Evolutionary conservation across 2,329 filamentous ascomycete genomes (phyloP).

Genomic region (Neonectria magnoliae): DNA sequence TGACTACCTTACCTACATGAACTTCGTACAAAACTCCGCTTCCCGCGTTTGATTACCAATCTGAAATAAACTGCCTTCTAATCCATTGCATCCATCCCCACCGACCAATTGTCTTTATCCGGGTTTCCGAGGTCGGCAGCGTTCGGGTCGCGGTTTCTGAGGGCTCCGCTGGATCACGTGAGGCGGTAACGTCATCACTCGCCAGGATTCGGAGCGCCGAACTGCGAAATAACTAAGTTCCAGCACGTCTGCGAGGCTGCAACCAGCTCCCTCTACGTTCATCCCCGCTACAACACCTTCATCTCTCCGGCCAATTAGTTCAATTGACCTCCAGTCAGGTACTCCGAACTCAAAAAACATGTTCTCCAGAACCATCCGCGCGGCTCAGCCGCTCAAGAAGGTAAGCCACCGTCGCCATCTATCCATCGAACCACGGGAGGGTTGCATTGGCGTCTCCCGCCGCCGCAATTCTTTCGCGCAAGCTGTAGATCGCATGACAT

Average conservation of each 20-base stretch:
- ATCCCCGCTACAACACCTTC: conserved; percentile 27
- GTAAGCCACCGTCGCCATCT: conserved; percentile 52
- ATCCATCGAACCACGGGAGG: conserved; percentile 15
- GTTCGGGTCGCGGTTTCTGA: conserved; percentile 6
- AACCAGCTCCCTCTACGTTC: conserved; percentile 24
- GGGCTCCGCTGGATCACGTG: conserved; percentile 20
- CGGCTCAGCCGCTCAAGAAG: conserved; percentile 71
- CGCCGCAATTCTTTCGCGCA: neutral
- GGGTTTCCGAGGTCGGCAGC: conserved; percentile 18
- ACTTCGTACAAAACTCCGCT: neutral
- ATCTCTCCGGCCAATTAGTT: conserved; percentile 31
- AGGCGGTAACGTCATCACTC: conserved; percentile 21
- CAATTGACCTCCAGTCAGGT: conserved; percentile 36
- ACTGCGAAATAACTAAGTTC: conserved; percentile 14
- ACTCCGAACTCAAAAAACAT: conserved; percentile 56
- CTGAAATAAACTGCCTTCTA: neutral
- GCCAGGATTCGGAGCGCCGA: conserved; percentile 9
- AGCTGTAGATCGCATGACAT: neutral
- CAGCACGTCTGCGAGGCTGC: conserved; percentile 19
- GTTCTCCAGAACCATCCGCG: conserved; percentile 74
- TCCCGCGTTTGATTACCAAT: conserved; percentile 18
- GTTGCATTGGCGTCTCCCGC: conserved; percentile 16
- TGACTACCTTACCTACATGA: neutral
- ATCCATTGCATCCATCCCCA: neutral
- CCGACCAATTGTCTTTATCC: conserved; percentile 6